Evolutionary conservation across 805 yeast genomes (phyloP), one percentile per base, ranked within the genome.

Genomic region (Candida xiaguanensis): DNA sequence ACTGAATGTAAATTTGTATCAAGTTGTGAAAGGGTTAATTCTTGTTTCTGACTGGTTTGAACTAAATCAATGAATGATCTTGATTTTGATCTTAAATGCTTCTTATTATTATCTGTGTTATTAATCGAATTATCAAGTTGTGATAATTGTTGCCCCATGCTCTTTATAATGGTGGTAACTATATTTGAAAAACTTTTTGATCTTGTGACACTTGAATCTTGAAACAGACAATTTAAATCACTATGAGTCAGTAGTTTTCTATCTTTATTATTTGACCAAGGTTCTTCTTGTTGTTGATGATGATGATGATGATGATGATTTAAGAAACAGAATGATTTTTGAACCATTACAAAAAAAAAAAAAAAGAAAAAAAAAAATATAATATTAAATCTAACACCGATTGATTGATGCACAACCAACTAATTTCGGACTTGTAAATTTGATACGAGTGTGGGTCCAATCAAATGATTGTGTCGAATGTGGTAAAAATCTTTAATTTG

Each of bases 81-180:
- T 5, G 31, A 28, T 28, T 28, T 28, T 8, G 19, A 16, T 11
- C 14, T 25, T 9, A 25, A 25, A 4, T 16, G 17, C 11, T 16
- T 14, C 12, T 5, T 4, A 11, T 20, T 31, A 5, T 22, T 11
- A 22, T 14, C 8, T 8, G 12, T 31, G 26, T 13, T 19, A 16
- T 19, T 31, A 22, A 5, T 29, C n/a, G 14, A 5, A 12, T 17
- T 11, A 20, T 31, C 11, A 20, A 11, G 14, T 4, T 33, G 36
- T 22, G 36, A 33, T 23, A 33, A 7, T 20, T 33, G 36, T 24
- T 33, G 36, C 22, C 36, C 36, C 36, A 33, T 33, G 12, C 17
- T 14, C 4, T 15, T 11, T n/a, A 33, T 8, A 5, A 31, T 15
- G 15, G 15, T 11, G 12, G 23, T 15, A 12, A 30, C 4, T 9